Conservation (phyloP, 1,139 yeast species). For the Geotrichum klebahnii region DNA sequence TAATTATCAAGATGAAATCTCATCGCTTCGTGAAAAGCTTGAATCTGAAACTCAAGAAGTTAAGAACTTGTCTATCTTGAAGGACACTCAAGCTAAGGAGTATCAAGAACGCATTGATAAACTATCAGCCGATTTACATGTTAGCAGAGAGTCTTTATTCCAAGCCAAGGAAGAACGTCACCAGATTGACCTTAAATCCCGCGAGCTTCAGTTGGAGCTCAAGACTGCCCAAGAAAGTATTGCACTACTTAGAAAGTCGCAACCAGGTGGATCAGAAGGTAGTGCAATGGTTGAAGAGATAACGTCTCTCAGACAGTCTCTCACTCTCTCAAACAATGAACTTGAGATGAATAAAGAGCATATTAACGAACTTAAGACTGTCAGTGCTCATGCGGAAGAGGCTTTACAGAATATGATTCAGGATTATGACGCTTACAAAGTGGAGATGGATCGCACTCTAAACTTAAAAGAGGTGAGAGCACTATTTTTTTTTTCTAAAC, state of each 20-base stretch:
- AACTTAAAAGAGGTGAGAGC: conserved; percentile 42
- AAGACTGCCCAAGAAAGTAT: conserved; percentile 41
- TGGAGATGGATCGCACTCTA: conserved; percentile 42
- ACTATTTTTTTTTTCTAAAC: conserved; percentile 15
- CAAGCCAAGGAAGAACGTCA: conserved; percentile 43
- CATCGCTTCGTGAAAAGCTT: conserved; percentile 47
- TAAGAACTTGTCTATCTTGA: conserved; percentile 27
- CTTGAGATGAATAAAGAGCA: conserved; percentile 49
- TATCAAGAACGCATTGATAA: conserved; percentile 66
- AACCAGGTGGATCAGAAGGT: conserved; percentile 14
- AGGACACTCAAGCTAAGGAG: conserved; percentile 41
- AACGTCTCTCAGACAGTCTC: conserved; percentile 39
- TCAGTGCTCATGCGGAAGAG: conserved; percentile 50
- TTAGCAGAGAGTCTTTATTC: conserved; percentile 44
- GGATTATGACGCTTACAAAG: conserved; percentile 45
- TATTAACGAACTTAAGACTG: conserved; percentile 49
- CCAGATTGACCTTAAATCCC: conserved; percentile 35
- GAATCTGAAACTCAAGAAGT: conserved; percentile 45
- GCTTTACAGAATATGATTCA: conserved; percentile 45
- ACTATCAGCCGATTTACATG: conserved; percentile 48
- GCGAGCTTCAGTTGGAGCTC: conserved; percentile 40
- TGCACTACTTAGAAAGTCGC: conserved; percentile 31
- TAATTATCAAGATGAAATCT: conserved; percentile 49
- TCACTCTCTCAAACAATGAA: conserved; percentile 46
- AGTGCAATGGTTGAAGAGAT: conserved; percentile 34